Percentiles rank a stretch among this genome's conserved stretches.
Conservation (phyloP, 805 yeast species). For the Metschnikowia shivogae region DNA sequence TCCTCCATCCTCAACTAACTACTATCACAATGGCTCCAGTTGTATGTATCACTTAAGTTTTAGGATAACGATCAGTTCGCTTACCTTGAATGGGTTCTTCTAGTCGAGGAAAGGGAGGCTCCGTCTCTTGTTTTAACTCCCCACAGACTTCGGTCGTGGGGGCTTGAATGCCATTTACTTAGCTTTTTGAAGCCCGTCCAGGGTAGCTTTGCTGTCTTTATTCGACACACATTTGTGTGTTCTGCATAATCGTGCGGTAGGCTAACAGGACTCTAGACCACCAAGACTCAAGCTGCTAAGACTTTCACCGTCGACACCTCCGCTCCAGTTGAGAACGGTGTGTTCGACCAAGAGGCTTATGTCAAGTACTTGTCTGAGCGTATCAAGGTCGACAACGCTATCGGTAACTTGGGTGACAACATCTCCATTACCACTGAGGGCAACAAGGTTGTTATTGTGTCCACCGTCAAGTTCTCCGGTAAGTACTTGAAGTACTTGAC, state of each 20-base stretch:
- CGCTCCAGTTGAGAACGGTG: constrained; percentile 96
- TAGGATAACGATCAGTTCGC: constrained; percentile 28
- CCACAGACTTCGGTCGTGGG: background rate
- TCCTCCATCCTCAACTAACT: constrained; percentile 6
- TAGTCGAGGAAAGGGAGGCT: background rate
- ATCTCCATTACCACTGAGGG: constrained; percentile 85
- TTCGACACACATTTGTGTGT: constrained; percentile 19
- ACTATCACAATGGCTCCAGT: constrained; percentile 77
- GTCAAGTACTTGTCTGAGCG: constrained; percentile 97
- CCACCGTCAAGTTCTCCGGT: constrained; percentile 97
- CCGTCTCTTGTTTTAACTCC: constrained; percentile 1
- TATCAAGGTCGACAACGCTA: constrained; percentile 96
- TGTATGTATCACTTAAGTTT: constrained; percentile 53
- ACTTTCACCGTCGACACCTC: constrained; percentile 94
- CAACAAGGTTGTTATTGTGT: constrained; percentile 81
- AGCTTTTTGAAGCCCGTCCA: constrained; percentile 35
- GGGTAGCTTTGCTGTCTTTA: constrained; percentile 48
- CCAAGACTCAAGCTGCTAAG: constrained; percentile 73
- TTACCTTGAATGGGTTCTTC: constrained; percentile 33
- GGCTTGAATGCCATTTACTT: constrained; percentile 7
- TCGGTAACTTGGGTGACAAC: constrained; percentile 96
- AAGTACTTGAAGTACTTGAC: constrained; percentile 99
- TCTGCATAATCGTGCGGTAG: constrained; percentile 58
- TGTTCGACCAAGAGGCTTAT: constrained; percentile 95
- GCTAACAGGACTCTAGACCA: constrained; percentile 67